Percentiles rank a stretch among this genome's conserved stretches.
phyloP scores from a whole-genome alignment of 495 filamentous ascomycete genomes.

The Bacidia rubella region DNA sequence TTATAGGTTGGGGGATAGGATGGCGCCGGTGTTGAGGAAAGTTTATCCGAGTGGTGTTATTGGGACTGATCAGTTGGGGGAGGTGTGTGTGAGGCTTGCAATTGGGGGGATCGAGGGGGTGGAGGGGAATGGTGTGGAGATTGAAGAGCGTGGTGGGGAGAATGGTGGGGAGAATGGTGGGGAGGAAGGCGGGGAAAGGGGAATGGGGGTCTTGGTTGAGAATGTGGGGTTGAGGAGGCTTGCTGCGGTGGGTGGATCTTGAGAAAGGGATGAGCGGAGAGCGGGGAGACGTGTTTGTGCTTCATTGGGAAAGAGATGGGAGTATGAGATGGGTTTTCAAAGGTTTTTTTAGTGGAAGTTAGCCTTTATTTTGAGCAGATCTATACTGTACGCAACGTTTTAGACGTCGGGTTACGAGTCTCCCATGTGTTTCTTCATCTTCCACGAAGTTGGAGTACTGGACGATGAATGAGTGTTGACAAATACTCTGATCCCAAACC shows the following conservation, averaged over 20 bases:
- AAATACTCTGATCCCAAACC: too few relatives aligned
- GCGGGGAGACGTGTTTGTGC: too few relatives aligned
- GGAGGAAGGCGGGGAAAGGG: slow-evolving; percentile 29
- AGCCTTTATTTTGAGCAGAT: too few relatives aligned
- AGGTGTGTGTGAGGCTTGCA: not conserved
- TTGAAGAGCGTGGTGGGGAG: slow-evolving; percentile 11
- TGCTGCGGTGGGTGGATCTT: not conserved
- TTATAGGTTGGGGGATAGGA: not conserved
- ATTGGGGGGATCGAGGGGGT: not conserved
- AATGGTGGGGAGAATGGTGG: slow-evolving; percentile 22
- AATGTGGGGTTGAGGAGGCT: slow-evolving; percentile 5
- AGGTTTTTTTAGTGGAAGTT: too few relatives aligned
- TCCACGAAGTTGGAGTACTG: too few relatives aligned
- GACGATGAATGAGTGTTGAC: too few relatives aligned
- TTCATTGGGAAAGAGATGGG: too few relatives aligned
- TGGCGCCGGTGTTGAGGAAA: slow-evolving; percentile 5
- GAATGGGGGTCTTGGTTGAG: slow-evolving; percentile 16
- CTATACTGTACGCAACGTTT: too few relatives aligned
- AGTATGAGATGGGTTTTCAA: too few relatives aligned
- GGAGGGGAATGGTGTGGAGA: slow-evolving; percentile 14
- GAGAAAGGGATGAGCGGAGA: too few relatives aligned
- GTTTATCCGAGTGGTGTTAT: slow-evolving; percentile 3
- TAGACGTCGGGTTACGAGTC: too few relatives aligned
- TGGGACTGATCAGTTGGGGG: not conserved
- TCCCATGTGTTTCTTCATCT: too few relatives aligned